Evolutionary conservation across 2,329 filamentous ascomycete species (phyloP), one percentile per base, ranked within the genome.

Genomic region (Blumeriella jaapii): DNA sequence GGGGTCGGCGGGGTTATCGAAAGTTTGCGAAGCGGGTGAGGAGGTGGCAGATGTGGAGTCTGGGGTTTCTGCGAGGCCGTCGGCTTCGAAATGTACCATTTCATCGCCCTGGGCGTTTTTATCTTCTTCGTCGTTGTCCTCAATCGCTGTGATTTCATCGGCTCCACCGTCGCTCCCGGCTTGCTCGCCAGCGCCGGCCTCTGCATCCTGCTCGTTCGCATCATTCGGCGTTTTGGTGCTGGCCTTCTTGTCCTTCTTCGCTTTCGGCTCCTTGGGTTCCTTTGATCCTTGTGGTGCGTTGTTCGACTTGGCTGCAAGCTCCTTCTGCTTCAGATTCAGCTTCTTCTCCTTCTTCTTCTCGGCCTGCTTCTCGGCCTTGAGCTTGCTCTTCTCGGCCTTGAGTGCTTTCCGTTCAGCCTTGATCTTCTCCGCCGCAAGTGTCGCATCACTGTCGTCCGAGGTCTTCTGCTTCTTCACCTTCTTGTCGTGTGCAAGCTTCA

Each of bases 1-100:
- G 1, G 65, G 68, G 40, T 64, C 59, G 42, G 61, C 56, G 44
- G 67, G 59, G 34, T 59, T 61, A 53, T 84, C 78, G 48, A 77
- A 78, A 2, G 66, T 63, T 15, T 75, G 71, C 6, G 78, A 82
- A 29, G 64, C 60, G n/a, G 65, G 62, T 17, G 65, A 61, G 31
- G 73, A 68, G 18, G 64, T 62, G 20, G 65, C 62, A 10, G 65
- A 59, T 34, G 42, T 26, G 13, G 50, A 48, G 56, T 36, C 63
- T 59, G 31, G 59, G 29, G 69, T 63, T 18, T 64, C 59, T 18
- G 60, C 60, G 22, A 74, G 60, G 6, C 64, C 62, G 6, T 60
- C 54, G 10, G 64, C 62, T 45, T 71, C 67, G 29, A 70, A 60
- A 20, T 54, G 54, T 16, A 55, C 59, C 35, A 67, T 59, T 36